Percentiles rank a stretch among this genome's conserved stretches.
Conservation (phyloP, 163 green algal genomes). For the Botryococcus braunii region DNA sequence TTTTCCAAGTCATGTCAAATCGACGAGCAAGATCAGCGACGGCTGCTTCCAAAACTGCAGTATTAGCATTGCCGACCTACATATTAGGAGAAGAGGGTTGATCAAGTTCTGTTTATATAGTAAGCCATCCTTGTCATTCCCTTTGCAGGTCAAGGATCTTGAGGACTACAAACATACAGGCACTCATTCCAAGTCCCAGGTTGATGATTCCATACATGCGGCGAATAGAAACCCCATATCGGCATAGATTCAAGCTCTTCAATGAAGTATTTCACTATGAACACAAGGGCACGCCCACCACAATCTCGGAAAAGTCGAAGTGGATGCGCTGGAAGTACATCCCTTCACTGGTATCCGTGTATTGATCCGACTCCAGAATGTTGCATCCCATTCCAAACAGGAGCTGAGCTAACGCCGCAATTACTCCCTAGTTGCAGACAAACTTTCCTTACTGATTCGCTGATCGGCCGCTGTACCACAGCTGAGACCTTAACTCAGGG, state of each 20-base stretch:
- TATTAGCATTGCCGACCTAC: slow-evolving; percentile 48
- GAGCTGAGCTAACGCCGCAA: slow-evolving; percentile 16
- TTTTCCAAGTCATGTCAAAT: slow-evolving; percentile 44
- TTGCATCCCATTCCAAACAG: slow-evolving; percentile 19
- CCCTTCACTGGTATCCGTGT: slow-evolving; percentile 31
- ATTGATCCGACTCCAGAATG: slow-evolving; percentile 49
- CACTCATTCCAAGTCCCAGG: background rate
- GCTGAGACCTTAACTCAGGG: too few species aligned
- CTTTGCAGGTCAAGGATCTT: background rate
- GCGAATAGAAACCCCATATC: background rate
- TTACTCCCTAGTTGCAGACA: too few species aligned
- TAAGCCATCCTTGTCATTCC: slow-evolving; percentile 41
- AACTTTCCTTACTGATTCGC: too few species aligned
- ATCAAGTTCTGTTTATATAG: too few species aligned
- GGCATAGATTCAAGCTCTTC: background rate
- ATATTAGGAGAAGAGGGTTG: too few species aligned
- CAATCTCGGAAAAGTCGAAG: slow-evolving; percentile 51
- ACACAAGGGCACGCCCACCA: background rate
- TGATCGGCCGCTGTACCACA: too few species aligned
- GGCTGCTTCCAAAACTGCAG: slow-evolving; percentile 46
- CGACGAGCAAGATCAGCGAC: slow-evolving; percentile 48
- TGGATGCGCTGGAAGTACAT: slow-evolving; percentile 66
- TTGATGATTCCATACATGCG: background rate
- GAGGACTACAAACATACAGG: background rate
- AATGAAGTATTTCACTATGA: background rate